These are phyloP conservation scores for Dissophora ornata DNA, from an alignment of 192 early-diverging fungal species.

Conservation along the genomic window DNA sequence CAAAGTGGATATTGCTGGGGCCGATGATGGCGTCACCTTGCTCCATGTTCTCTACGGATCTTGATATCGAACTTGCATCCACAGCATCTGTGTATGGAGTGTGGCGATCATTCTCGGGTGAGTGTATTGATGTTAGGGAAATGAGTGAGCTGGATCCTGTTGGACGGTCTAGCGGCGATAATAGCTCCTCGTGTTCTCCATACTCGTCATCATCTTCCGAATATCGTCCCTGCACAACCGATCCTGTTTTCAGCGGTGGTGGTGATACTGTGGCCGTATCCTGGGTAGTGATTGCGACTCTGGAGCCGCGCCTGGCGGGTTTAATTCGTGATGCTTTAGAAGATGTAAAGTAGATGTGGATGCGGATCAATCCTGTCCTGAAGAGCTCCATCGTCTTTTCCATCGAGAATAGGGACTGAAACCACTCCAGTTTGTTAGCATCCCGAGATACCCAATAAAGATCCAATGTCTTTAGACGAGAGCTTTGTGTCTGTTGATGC, in stretches of 20 bases:
- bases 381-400: conserved; percentile 50
- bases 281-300: too few species aligned
- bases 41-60: conserved; percentile 64
- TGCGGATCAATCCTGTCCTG: conserved; percentile 47
- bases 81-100: conserved; percentile 55
- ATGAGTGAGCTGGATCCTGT: conserved; percentile 70
- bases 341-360: conserved; percentile 52
- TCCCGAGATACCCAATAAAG: conserved; percentile 51
- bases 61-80: conserved; percentile 60
- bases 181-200: conserved; percentile 26
- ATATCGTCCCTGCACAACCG: conserved; percentile 1
- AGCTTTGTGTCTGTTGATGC: conserved; percentile 53
- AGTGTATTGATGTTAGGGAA: conserved; percentile 60
- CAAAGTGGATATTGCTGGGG: conserved; percentile 73
- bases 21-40: conserved; percentile 42
- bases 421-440: conserved; percentile 52
- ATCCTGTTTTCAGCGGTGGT: neutral
- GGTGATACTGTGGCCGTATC: too few species aligned
- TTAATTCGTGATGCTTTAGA: neutral
- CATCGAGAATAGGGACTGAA: conserved; percentile 47
- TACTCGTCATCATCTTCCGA: conserved; percentile 45
- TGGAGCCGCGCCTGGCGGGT: conserved; percentile 2
- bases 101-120: conserved; percentile 60
- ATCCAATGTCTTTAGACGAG: conserved; percentile 40
- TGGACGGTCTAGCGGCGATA: conserved; percentile 41